Evolutionary conservation across 495 filamentous ascomycete species (phyloP).

Genomic region (Talaromyces nanjingensis): DNA sequence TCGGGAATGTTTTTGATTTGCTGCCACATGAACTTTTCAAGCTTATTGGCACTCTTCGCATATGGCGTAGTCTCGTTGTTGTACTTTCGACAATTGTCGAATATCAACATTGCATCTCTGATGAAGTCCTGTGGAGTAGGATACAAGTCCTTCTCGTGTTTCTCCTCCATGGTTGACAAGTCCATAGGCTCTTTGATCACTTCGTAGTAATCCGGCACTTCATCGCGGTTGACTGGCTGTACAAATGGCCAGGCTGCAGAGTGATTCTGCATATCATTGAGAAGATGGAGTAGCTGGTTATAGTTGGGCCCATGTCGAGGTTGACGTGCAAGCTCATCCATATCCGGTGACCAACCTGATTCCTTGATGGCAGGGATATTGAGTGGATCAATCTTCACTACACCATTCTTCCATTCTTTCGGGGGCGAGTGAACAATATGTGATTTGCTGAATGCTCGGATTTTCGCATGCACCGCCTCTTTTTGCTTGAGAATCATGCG

Average conservation of each 20-base stretch:
- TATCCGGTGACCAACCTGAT: constrained; percentile 92
- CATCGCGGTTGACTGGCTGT: constrained; percentile 87
- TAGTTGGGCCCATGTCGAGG: constrained; percentile 98
- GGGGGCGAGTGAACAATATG: constrained; percentile 84
- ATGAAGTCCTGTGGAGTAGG: constrained; percentile 88
- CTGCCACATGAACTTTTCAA: constrained; percentile 95
- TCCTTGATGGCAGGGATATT: constrained; percentile 75
- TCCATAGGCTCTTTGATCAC: constrained; percentile 99
- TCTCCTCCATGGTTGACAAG: constrained; percentile 88
- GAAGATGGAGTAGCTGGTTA: constrained; percentile 82
- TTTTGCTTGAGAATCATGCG: constrained; percentile 98
- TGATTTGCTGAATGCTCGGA: constrained; percentile 80
- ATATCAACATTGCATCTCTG: constrained; percentile 82
- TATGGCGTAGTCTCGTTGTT: constrained; percentile 95
- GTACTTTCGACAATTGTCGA: constrained; percentile 91
- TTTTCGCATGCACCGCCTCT: constrained; percentile 88
- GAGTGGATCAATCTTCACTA: constrained; percentile 68
- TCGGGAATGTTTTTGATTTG: constrained; percentile 91
- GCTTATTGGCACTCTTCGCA: constrained; percentile 88
- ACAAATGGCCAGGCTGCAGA: constrained; percentile 89
- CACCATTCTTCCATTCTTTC: constrained; percentile 71
- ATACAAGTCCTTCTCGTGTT: constrained; percentile 91
- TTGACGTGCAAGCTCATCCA: constrained; percentile 94
- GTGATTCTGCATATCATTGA: constrained; percentile 95
- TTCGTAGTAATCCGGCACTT: constrained; percentile 95